These are phyloP conservation scores for Clonostachys byssicola DNA, from an alignment of 2,329 filamentous ascomycete genomes.

Conservation along the genomic window DNA sequence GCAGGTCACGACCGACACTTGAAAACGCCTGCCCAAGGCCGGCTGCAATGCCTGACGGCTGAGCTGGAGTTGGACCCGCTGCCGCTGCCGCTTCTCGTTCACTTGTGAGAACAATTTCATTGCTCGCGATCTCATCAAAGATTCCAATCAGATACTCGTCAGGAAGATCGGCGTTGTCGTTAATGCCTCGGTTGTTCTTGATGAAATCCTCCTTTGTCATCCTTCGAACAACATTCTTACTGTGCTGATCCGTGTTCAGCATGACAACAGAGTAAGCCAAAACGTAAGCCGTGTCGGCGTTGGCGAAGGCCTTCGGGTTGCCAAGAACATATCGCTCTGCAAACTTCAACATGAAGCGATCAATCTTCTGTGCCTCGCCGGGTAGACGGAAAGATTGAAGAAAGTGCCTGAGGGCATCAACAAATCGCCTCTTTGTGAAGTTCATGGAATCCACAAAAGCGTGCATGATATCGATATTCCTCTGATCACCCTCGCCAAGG, in stretches of 20 bases:
- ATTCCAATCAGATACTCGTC: constrained; percentile 87
- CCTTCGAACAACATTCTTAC: constrained; percentile 72
- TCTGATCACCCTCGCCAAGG: constrained; percentile 85
- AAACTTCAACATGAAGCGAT: constrained; percentile 99
- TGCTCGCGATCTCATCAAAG: constrained; percentile 84
- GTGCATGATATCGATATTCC: constrained; percentile 97
- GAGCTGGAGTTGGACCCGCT: constrained; percentile 55
- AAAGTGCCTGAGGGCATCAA: constrained; percentile 87
- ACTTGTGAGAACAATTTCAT: constrained; percentile 92
- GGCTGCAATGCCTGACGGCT: constrained; percentile 69
- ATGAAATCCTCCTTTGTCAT: constrained; percentile 99
- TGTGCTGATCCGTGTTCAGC: constrained; percentile 95
- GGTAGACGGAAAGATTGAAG: constrained; percentile 92
- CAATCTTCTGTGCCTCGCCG: constrained; percentile 97
- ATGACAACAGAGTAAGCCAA: constrained; percentile 95
- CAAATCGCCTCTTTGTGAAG: constrained; percentile 85
- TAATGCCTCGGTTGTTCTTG: constrained; percentile 98
- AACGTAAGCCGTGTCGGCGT: constrained; percentile 96
- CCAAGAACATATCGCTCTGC: constrained; percentile 92
- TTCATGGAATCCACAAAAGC: constrained; percentile 96
- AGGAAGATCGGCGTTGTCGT: constrained; percentile 89
- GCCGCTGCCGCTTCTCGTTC: constrained; percentile 88
- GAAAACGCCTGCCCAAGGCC: constrained; percentile 85
- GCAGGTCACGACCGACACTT: constrained; percentile 85
- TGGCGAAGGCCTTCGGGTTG: constrained; percentile 96